Conservation (phyloP, 352 stramenopile genomes). For the Phytopythium montanum region DNA sequence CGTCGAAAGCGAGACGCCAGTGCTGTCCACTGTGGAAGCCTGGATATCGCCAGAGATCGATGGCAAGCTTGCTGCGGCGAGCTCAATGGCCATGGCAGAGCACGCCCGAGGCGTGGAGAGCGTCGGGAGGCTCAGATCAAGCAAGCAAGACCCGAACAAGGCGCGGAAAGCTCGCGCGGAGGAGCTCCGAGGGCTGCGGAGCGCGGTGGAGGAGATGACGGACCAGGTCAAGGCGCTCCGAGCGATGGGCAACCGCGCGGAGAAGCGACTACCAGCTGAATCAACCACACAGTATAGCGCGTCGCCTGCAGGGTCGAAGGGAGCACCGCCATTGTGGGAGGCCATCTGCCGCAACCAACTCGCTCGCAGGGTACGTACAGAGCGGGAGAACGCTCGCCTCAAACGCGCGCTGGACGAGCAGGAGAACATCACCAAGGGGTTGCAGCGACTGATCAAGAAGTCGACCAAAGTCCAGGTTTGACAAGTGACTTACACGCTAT, state of each 20-base stretch:
- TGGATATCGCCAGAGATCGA: no score
- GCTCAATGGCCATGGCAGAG: no score
- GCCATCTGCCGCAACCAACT: conserved; percentile 17
- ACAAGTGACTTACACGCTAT: no score
- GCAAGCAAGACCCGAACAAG: conserved; percentile 18
- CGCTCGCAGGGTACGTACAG: conserved; percentile 7
- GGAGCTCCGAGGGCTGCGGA: conserved; percentile 30
- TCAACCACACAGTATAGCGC: background rate
- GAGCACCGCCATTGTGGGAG: conserved; percentile 16
- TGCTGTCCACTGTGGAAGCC: no score
- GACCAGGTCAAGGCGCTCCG: conserved; percentile 19
- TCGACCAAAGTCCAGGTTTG: background rate
- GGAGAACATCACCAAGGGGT: background rate
- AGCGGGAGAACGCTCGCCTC: conserved; percentile 15
- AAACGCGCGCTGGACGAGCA: conserved; percentile 34
- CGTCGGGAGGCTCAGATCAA: no score
- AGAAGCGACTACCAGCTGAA: background rate
- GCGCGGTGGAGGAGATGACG: conserved; percentile 27
- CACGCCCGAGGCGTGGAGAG: no score
- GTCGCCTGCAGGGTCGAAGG: background rate
- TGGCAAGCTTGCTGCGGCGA: no score
- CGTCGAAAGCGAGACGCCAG: no score
- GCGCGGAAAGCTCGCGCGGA: conserved; percentile 21
- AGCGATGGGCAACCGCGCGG: background rate
- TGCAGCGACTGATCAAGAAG: background rate